Percentiles rank a stretch among this genome's conserved stretches.
These are phyloP conservation scores for Fusarium ramigenum DNA, from an alignment of 2,329 filamentous ascomycete genomes.

Conservation along the genomic window DNA sequence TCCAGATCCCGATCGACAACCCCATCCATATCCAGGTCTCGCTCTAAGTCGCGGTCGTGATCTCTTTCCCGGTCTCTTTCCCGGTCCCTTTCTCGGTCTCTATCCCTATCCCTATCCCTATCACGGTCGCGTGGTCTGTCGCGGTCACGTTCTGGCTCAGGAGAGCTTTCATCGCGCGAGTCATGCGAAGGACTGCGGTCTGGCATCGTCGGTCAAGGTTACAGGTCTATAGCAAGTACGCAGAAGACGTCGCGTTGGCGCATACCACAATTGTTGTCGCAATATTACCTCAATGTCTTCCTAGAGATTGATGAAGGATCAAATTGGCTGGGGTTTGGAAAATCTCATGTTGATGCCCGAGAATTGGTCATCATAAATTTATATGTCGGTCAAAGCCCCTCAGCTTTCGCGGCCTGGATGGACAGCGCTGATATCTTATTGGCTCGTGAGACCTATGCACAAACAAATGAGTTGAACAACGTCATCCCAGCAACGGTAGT, in stretches of 20 bases:
- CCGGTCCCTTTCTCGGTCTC: not conserved
- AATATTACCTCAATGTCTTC: not conserved
- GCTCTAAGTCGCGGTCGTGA: slow-evolving; percentile 1
- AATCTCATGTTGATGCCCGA: slow-evolving; percentile 25
- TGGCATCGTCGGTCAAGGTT: slow-evolving; percentile 33
- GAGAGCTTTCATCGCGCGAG: slow-evolving; percentile 36
- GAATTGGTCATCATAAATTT: slow-evolving; percentile 17
- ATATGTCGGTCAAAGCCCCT: slow-evolving; percentile 37
- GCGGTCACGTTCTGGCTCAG: slow-evolving; percentile 30
- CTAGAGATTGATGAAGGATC: not conserved
- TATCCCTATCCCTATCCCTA: slow-evolving; percentile 1
- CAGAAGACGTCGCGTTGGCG: slow-evolving; percentile 11
- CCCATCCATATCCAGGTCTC: slow-evolving; percentile 11
- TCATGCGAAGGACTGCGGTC: slow-evolving; percentile 36
- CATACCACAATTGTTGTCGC: slow-evolving; percentile 33
- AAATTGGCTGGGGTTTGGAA: not conserved
- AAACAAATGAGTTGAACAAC: slow-evolving; percentile 32
- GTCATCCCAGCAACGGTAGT: slow-evolving; percentile 16
- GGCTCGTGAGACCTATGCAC: slow-evolving; percentile 14
- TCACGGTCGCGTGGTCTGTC: slow-evolving; percentile 14
- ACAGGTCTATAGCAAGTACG: slow-evolving; percentile 19
- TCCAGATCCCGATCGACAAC: slow-evolving; percentile 8
- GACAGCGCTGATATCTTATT: slow-evolving; percentile 32
- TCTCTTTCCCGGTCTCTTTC: not conserved
- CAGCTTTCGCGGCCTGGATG: slow-evolving; percentile 30